Base-by-base conservation (phyloP, 2,329 filamentous ascomycete genomes). In the Cladorrhinum sp. region DNA sequence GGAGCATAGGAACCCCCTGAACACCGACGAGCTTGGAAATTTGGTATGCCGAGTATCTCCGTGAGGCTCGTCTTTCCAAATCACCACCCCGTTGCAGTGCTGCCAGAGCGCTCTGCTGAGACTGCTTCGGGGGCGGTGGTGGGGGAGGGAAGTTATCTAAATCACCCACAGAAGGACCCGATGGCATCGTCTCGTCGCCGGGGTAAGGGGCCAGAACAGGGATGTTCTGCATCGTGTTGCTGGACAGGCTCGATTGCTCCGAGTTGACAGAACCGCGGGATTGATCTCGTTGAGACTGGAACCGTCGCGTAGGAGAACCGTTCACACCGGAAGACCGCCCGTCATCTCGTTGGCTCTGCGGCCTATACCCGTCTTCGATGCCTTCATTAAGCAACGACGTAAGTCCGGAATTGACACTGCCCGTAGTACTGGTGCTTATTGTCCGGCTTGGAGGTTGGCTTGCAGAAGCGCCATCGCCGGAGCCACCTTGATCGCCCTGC, bases 1-100 rank as follows among this genome's bases (percentile, higher is more conserved):
- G 92, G 20, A 98, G 84, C 70, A 96, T 90, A 6, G 93, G 92
- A 16, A 98, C 88, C 20, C 91, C 92, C 41, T 89, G 88, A 16
- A 87, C 84, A 10, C 93, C 93, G 1, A 98, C 80, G 69, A 96
- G 92, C 72, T 97, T 98, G 50, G 92, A 91, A 67, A 99, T 96
- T 71, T 99, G 95, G 72, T 98, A 99, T 57, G 92, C 90, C 1
- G 95, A 98, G 72, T 98, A 99, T 70, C 95, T 83, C 67, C 93
- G 84, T 13, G 95, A 99, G 0, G 95, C 95, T 72, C 95, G 85
- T 71, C 95, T 85, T 76, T 99, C 95, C 54, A 99, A 78, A 66
- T 97, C 93, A 20, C 93, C 93, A 32, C 93, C 93, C 74, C 92
- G 86, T 75, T 98, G 95, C 66, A 99, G 76, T 55, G 93, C 92